phyloP scores from a whole-genome alignment of 1,284 basidiomycete genomes.

The Leccinum fallax region DNA sequence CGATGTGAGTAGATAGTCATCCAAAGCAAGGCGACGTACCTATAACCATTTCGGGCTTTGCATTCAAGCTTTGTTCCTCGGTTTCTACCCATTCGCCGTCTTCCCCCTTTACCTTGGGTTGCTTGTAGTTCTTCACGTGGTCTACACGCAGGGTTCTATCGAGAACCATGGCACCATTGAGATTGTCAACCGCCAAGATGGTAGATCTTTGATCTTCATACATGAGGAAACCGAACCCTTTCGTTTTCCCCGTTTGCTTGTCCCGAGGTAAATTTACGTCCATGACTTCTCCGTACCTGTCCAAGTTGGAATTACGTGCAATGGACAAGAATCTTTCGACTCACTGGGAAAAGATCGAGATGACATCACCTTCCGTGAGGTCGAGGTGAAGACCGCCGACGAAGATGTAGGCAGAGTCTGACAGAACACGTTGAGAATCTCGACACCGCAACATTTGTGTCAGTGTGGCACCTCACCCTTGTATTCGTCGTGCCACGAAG shows the following conservation, averaged over 20 bases:
- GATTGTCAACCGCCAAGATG: conserved; percentile 95
- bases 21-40: conserved; percentile 46
- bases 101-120: conserved; percentile 77
- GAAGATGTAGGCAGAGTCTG: conserved; percentile 95
- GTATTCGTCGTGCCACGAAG: conserved; percentile 98
- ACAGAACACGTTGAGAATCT: conserved; percentile 9
- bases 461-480: conserved; percentile 53
- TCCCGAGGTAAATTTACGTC: conserved; percentile 95
- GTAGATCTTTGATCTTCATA: conserved; percentile 98
- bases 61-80: conserved; percentile 85
- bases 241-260: conserved; percentile 85
- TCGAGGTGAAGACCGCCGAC: conserved; percentile 85
- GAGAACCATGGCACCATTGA: conserved; percentile 92
- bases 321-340: conserved; percentile 33
- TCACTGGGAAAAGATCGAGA: conserved; percentile 97
- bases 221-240: conserved; percentile 97
- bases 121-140: conserved; percentile 94
- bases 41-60: conserved; percentile 69
- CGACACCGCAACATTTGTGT: background rate
- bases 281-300: conserved; percentile 92
- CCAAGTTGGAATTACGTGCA: conserved; percentile 7
- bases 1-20: conserved; percentile 6
- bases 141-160: conserved; percentile 90
- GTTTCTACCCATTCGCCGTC: conserved; percentile 89
- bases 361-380: conserved; percentile 96